A percentile compares a stretch with the other conserved stretches of the same genome.
Evolutionary conservation across 345 rosid genomes (phyloP).

Genomic region (Raphanus raphanistrum): DNA sequence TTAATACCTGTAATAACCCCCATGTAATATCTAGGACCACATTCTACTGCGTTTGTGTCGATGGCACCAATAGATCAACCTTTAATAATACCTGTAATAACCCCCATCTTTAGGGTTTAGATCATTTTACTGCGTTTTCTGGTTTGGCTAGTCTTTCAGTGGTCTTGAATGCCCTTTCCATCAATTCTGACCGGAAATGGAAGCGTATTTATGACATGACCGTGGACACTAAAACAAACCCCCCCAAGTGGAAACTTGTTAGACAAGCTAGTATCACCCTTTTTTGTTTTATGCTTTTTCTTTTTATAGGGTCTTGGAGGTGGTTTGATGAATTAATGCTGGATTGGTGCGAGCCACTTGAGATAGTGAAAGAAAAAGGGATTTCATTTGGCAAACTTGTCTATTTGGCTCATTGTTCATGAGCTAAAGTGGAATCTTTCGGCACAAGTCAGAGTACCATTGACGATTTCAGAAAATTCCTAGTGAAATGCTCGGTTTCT

Average conservation of each 20-base stretch:
- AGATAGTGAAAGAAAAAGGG: constrained; percentile 74
- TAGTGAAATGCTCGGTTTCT: constrained; percentile 59
- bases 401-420: constrained; percentile 87
- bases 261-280: too few relatives aligned
- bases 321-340: constrained; percentile 99
- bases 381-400: constrained; percentile 91
- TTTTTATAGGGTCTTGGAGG: constrained; percentile 83
- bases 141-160: constrained; percentile 86
- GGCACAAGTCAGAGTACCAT: constrained; percentile 73
- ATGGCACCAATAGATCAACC: too few relatives aligned
- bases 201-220: constrained; percentile 47
- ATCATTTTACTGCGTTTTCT: constrained; percentile 34
- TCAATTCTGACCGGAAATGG: constrained; percentile 83
- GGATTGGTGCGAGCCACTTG: constrained; percentile 91
- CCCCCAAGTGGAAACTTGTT: too few relatives aligned
- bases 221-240: too few relatives aligned
- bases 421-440: constrained; percentile 88
- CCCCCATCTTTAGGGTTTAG: too few relatives aligned
- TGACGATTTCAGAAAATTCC: constrained; percentile 64
- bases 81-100: too few relatives aligned
- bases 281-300: too few relatives aligned
- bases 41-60: too few relatives aligned
- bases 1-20: too few relatives aligned
- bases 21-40: too few relatives aligned
- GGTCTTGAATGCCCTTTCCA: constrained; percentile 88